Conservation (phyloP, 257 asterid genomes). For the Orobanche coerulescens region DNA sequence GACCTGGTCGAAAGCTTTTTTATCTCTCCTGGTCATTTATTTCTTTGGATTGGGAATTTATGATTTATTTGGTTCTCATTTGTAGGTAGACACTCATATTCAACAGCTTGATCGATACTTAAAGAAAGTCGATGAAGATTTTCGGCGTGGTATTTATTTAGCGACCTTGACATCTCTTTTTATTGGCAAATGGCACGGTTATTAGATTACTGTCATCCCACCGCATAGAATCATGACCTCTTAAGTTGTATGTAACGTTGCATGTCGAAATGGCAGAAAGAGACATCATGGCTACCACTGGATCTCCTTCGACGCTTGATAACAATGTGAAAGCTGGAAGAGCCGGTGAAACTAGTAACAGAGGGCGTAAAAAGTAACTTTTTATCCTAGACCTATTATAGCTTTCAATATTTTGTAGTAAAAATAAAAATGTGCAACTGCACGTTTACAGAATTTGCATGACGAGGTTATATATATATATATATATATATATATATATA, state of each 20-base stretch:
- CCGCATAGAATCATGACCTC: constrained; percentile 6
- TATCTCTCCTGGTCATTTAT: neutral
- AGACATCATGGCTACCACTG: constrained; percentile 48
- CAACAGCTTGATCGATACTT: constrained; percentile 93
- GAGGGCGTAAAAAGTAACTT: constrained; percentile 87
- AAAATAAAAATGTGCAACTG: neutral
- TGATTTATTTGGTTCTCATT: constrained; percentile 14
- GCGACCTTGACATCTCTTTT: constrained; percentile 7
- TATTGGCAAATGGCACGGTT: constrained; percentile 8
- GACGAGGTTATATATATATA: neutral
- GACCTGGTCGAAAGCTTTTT: neutral
- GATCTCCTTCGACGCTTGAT: constrained; percentile 45
- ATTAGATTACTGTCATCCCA: neutral
- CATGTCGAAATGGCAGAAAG: constrained; percentile 46
- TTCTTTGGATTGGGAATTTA: constrained; percentile 8
- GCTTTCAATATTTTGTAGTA: constrained; percentile 8
- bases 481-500: too few species aligned
- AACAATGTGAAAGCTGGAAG: constrained; percentile 64
- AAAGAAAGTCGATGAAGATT: constrained; percentile 84
- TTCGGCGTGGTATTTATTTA: constrained; percentile 53
- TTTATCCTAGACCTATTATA: constrained; percentile 8
- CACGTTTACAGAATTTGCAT: neutral
- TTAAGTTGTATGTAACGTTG: constrained; percentile 13
- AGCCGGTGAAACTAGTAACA: constrained; percentile 71
- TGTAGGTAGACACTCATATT: constrained; percentile 81